Evolutionary conservation across 768 basidiomycete species (phyloP).

Genomic region (Boletus tylopilopsis): DNA sequence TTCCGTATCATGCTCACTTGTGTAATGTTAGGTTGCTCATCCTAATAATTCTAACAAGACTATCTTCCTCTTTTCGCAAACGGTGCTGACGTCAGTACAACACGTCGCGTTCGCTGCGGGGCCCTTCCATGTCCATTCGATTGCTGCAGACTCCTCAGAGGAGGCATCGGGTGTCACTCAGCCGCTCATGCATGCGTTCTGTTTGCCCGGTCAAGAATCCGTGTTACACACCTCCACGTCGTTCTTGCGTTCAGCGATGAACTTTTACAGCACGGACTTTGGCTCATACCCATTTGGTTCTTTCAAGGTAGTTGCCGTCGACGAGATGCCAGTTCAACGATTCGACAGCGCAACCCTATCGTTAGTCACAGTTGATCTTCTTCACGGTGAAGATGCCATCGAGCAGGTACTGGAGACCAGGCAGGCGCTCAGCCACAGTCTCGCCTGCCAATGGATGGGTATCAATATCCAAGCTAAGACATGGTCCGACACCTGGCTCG

Average conservation of each 20-base stretch:
- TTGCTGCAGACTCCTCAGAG: constrained; percentile 61
- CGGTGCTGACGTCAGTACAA: constrained; percentile 87
- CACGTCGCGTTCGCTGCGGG: constrained; percentile 96
- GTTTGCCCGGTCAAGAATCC: constrained; percentile 82
- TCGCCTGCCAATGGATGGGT: constrained; percentile 96
- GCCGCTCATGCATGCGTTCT: constrained; percentile 86
- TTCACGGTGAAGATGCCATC: constrained; percentile 85
- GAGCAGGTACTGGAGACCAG: constrained; percentile 92
- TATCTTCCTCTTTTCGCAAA: constrained; percentile 89
- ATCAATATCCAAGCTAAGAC: constrained; percentile 93
- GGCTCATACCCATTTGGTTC: constrained; percentile 96
- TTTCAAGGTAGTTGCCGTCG: constrained; percentile 92
- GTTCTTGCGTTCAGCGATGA: constrained; percentile 86
- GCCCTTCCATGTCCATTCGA: constrained; percentile 78
- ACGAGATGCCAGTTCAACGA: constrained; percentile 76
- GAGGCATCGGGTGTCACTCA: constrained; percentile 62
- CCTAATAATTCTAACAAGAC: constrained; percentile 92
- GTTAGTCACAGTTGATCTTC: constrained; percentile 71
- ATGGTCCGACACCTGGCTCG: constrained; percentile 96
- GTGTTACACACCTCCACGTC: constrained; percentile 66
- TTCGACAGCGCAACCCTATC: constrained; percentile 86
- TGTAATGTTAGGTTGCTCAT: constrained; percentile 68
- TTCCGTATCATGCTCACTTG: constrained; percentile 8
- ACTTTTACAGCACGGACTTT: constrained; percentile 85
- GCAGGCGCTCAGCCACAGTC: constrained; percentile 78